phyloP scores from a whole-genome alignment of 352 stramenopile genomes.

The Aphanomyces invadans region DNA sequence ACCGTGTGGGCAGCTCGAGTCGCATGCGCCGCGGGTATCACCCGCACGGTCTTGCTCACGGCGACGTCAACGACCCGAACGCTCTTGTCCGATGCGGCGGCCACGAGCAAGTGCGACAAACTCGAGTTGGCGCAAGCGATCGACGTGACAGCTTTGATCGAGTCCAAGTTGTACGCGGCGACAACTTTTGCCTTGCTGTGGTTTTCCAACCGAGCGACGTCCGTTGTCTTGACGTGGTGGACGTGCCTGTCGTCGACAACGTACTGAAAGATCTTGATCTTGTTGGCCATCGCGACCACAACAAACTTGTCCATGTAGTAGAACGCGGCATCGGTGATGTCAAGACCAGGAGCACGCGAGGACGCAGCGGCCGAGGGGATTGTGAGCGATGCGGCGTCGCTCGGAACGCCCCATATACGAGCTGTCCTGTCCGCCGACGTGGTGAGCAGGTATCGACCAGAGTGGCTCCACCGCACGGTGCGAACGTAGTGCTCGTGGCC shows the following conservation, averaged over 20 bases:
- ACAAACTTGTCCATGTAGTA: constrained; percentile 88
- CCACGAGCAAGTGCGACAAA: constrained; percentile 66
- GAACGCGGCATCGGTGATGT: constrained; percentile 64
- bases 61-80: constrained; percentile 68
- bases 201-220: constrained; percentile 32
- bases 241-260: constrained; percentile 47
- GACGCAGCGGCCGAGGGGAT: constrained; percentile 33
- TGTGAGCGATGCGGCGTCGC: constrained; percentile 50
- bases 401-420: constrained; percentile 55
- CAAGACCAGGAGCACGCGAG: too few relatives aligned
- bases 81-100: constrained; percentile 64
- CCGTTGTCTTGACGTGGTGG: constrained; percentile 37
- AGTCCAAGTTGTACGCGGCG: constrained; percentile 46
- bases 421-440: constrained; percentile 62
- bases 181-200: constrained; percentile 64
- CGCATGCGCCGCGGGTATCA: constrained; percentile 55
- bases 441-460: constrained; percentile 56
- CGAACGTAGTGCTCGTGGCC: constrained; percentile 61
- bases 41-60: constrained; percentile 40
- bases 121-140: constrained; percentile 76
- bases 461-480: constrained; percentile 67
- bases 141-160: constrained; percentile 60
- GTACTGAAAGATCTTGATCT: constrained; percentile 61
- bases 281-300: constrained; percentile 53
- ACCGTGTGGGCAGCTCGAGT: constrained; percentile 46